A percentile compares a stretch with the other conserved stretches of the same genome.
Conservation (phyloP, 495 filamentous ascomycete genomes). For the Podospora sp. region DNA sequence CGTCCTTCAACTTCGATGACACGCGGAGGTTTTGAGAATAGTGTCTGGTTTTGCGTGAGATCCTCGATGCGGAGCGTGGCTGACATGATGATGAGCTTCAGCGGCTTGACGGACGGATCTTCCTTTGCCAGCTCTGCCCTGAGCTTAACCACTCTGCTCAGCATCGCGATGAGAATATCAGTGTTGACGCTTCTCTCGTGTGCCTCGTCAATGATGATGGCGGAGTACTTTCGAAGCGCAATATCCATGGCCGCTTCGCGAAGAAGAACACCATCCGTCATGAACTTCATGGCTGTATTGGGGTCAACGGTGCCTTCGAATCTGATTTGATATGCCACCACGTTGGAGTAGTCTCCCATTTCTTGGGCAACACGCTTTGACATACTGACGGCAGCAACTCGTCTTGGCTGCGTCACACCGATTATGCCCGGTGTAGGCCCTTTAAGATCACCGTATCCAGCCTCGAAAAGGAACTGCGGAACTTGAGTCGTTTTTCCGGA, state of each 20-base stretch:
- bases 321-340: slow-evolving; percentile 90
- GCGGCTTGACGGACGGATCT: slow-evolving; percentile 61
- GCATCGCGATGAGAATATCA: slow-evolving; percentile 94
- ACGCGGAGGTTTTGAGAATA: slow-evolving; percentile 82
- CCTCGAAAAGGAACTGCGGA: slow-evolving; percentile 93
- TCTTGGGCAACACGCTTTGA: slow-evolving; percentile 88
- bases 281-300: slow-evolving; percentile 95
- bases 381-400: slow-evolving; percentile 94
- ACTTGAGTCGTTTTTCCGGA: slow-evolving; percentile 98
- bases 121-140: slow-evolving; percentile 48
- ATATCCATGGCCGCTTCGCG: slow-evolving; percentile 92
- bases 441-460: slow-evolving; percentile 79
- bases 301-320: slow-evolving; percentile 84
- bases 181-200: slow-evolving; percentile 98
- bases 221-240: slow-evolving; percentile 86
- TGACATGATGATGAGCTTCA: slow-evolving; percentile 98
- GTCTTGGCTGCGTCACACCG: slow-evolving; percentile 89
- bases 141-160: slow-evolving; percentile 87
- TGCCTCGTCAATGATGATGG: slow-evolving; percentile 94
- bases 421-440: slow-evolving; percentile 88
- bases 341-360: slow-evolving; percentile 66
- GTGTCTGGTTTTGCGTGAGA: slow-evolving; percentile 77
- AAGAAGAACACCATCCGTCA: slow-evolving; percentile 97
- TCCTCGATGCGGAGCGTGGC: slow-evolving; percentile 90
- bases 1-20: slow-evolving; percentile 91